Evolutionary conservation across 1,284 basidiomycete species (phyloP).

Genomic region (Melampsora abietis-canadensis): DNA sequence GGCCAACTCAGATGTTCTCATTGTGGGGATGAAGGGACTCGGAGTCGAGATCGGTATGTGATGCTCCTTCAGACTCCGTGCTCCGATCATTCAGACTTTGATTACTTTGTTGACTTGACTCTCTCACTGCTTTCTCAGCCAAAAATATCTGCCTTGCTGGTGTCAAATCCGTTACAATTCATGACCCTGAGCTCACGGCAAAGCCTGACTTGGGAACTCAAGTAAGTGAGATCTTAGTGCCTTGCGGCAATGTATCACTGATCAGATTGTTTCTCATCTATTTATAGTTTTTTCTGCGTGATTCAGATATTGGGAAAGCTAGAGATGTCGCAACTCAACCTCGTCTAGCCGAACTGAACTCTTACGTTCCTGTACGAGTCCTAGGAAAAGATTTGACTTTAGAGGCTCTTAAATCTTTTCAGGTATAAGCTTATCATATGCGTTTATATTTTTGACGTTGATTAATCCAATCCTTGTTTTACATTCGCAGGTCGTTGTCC

Average conservation of each 20-base stretch:
- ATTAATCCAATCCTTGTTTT: not conserved
- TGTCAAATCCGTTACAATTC: constrained; percentile 95
- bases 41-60: constrained; percentile 87
- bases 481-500: constrained; percentile 70
- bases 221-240: constrained; percentile 57
- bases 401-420: constrained; percentile 31
- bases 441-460: not conserved
- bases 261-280: constrained; percentile 9
- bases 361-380: constrained; percentile 78
- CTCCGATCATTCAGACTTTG: not conserved
- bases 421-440: constrained; percentile 15
- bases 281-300: constrained; percentile 83
- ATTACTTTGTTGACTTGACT: not conserved
- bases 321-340: constrained; percentile 80
- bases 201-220: constrained; percentile 89
- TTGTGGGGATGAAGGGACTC: constrained; percentile 87
- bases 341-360: constrained; percentile 90
- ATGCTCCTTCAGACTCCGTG: constrained; percentile 27
- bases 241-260: not conserved
- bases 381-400: constrained; percentile 11
- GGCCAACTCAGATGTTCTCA: constrained; percentile 91
- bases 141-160: constrained; percentile 95
- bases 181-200: constrained; percentile 82
- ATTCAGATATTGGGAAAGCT: constrained; percentile 80
- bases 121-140: constrained; percentile 60